Conservation (phyloP, 73 alveolate genomes). For the Durusdinium trenchii region DNA sequence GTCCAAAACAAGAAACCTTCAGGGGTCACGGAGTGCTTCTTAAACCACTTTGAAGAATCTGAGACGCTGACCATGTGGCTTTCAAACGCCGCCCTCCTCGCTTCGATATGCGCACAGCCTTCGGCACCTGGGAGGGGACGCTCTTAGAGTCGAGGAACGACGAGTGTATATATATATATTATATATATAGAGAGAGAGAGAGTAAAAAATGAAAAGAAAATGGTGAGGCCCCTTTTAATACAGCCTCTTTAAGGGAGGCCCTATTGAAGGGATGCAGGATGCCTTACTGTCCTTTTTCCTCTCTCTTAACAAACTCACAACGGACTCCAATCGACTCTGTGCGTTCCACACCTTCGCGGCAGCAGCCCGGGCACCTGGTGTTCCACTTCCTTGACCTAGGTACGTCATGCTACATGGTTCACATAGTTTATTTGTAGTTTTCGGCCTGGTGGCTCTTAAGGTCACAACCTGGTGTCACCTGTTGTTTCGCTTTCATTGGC, state of each 20-base stretch:
- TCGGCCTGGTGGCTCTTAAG: neutral
- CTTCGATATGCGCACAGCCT: conserved; percentile 62
- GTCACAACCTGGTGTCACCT: conserved; percentile 19
- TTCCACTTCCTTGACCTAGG: conserved; percentile 69
- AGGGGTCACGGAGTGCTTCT: no score
- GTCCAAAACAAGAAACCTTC: no score
- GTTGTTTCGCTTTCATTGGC: neutral
- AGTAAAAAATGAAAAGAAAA: no score
- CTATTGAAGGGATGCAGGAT: no score
- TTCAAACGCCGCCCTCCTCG: conserved; percentile 39
- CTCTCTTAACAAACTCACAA: no score
- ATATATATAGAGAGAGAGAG: no score
- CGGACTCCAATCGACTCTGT: no score
- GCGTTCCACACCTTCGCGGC: conserved; percentile 31
- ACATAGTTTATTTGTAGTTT: neutral
- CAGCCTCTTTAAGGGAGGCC: no score
- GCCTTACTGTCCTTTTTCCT: neutral
- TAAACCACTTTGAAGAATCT: no score
- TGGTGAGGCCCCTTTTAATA: no score
- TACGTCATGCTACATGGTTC: neutral
- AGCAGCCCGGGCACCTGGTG: conserved; percentile 72
- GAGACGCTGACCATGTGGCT: conserved; percentile 49
- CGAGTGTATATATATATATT: no score
- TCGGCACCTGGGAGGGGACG: conserved; percentile 47
- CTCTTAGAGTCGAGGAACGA: no score